Percentiles rank a stretch among this genome's conserved stretches.
Conservation (phyloP, 805 yeast genomes). For the Wickerhamomyces canadensis region DNA sequence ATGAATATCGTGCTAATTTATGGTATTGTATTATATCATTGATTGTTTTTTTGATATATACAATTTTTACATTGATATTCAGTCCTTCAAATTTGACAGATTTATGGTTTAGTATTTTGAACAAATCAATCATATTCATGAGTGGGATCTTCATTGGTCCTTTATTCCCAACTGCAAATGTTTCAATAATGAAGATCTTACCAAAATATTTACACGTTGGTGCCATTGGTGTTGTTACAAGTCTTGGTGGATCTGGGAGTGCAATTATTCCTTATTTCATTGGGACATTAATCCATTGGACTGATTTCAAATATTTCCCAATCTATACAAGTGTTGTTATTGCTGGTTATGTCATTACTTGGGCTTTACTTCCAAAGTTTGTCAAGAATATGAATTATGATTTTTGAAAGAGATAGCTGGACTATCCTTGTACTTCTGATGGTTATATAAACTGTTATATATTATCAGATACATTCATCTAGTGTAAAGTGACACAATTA, state of each 20-base stretch:
- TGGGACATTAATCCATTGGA: slow-evolving; percentile 36
- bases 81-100: not conserved
- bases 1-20: slow-evolving; percentile 36
- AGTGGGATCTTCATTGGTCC: slow-evolving; percentile 67
- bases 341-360: slow-evolving; percentile 6
- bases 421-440: too few relatives aligned
- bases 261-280: slow-evolving; percentile 64
- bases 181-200: slow-evolving; percentile 54
- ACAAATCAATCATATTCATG: slow-evolving; percentile 24
- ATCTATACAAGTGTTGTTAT: slow-evolving; percentile 8
- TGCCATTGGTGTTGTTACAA: slow-evolving; percentile 72
- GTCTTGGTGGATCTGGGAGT: slow-evolving; percentile 81
- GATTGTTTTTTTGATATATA: slow-evolving; percentile 20
- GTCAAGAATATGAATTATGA: not conserved
- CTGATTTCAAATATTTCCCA: slow-evolving; percentile 25
- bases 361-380: slow-evolving; percentile 8
- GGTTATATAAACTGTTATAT: too few relatives aligned
- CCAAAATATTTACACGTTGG: slow-evolving; percentile 56
- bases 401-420: not conserved
- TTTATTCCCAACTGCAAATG: slow-evolving; percentile 65
- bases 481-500: too few relatives aligned
- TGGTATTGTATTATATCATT: slow-evolving; percentile 31
- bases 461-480: too few relatives aligned
- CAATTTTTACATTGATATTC: slow-evolving; percentile 3
- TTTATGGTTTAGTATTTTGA: not conserved